Base-by-base conservation (phyloP, 139 green algal species). In the Volvox africanus region DNA sequence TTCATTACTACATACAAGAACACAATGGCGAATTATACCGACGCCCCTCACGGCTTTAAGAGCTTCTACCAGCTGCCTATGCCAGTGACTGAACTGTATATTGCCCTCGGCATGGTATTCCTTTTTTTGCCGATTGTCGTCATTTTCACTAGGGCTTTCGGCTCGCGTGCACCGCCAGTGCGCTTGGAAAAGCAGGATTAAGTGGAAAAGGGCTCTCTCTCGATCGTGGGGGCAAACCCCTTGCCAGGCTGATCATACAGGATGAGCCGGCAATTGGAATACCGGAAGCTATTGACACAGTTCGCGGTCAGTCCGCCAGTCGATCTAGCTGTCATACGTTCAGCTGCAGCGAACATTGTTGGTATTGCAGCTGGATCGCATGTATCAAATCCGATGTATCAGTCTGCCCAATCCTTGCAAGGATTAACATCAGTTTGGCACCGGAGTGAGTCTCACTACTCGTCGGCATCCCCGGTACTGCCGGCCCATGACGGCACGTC, bases 51-150 rank as follows among this genome's bases (percentile, higher is more conserved):
- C 2, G 13, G 6, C 36, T 37, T 62, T 50, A 89, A 78, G 6
- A 65, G 50, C 35, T 76, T 67, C 33, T 44, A 77, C 9, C 61
- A 55, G 44, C 44, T 93, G 28, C 92, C 92, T 26, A 92, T 94
- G 81, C 92, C 92, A 9, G 61, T 61, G 13, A n/a, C 26, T 0
- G 92, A 94, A 12, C 76, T 94, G 0, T 62, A 35, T 0, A 89
- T 86, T 12, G 76, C 89, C 0, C 87, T 94, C 0, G 32, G 87
- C 0, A 91, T 82, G 33, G 87, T 94, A 28, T 17, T 93, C 32
- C 30, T 92, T 0, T 91, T 94, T 55, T 61, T 94, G 0, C 92
- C 92, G 2, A 80, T 90, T 9, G 75, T 88, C 28, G 55, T 91
- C 26, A 82, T 93, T 24, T 20, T 93, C n/a, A 90, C 68, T 16